A percentile compares a stretch with the other conserved stretches of the same genome.
phyloP scores from a whole-genome alignment of 495 filamentous ascomycete species.

The Penicillium cataractarum region DNA sequence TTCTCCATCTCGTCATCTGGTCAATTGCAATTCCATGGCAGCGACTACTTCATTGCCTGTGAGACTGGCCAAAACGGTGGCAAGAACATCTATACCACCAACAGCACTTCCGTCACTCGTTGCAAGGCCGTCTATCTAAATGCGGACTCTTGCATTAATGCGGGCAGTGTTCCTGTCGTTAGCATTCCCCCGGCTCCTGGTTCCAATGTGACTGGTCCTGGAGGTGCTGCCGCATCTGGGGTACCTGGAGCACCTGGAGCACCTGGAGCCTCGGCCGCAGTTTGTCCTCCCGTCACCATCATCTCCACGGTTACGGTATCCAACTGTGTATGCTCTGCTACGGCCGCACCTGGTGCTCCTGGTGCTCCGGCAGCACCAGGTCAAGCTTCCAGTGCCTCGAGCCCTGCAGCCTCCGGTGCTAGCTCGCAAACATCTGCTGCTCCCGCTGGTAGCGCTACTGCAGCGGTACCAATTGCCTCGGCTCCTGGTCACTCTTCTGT shows the following conservation, averaged over 20 bases:
- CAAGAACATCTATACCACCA: slow-evolving; percentile 56
- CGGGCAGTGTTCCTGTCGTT: slow-evolving; percentile 11
- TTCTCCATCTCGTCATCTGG: slow-evolving; percentile 56
- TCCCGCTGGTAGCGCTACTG: background rate
- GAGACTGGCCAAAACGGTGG: slow-evolving; percentile 52
- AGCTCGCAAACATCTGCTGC: slow-evolving; percentile 3
- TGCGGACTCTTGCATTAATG: slow-evolving; percentile 51
- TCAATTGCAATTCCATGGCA: slow-evolving; percentile 46
- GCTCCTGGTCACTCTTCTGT: background rate
- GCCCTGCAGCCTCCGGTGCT: background rate
- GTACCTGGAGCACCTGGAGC: background rate
- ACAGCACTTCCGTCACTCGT: slow-evolving; percentile 43
- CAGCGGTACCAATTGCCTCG: background rate
- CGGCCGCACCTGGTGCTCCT: slow-evolving; percentile 17
- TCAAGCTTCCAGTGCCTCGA: background rate
- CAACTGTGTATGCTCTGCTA: slow-evolving; percentile 25
- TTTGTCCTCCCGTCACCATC: background rate
- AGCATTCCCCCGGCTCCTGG: background rate
- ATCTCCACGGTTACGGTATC: slow-evolving; percentile 29
- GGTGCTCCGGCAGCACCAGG: slow-evolving; percentile 8
- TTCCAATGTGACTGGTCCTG: background rate
- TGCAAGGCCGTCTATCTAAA: slow-evolving; percentile 52
- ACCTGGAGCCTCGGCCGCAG: background rate
- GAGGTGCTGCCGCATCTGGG: background rate
- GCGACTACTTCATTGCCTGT: slow-evolving; percentile 56